Evolutionary conservation across 2,329 filamentous ascomycete genomes (phyloP).

Genomic region (Rutstroemia sp.): DNA sequence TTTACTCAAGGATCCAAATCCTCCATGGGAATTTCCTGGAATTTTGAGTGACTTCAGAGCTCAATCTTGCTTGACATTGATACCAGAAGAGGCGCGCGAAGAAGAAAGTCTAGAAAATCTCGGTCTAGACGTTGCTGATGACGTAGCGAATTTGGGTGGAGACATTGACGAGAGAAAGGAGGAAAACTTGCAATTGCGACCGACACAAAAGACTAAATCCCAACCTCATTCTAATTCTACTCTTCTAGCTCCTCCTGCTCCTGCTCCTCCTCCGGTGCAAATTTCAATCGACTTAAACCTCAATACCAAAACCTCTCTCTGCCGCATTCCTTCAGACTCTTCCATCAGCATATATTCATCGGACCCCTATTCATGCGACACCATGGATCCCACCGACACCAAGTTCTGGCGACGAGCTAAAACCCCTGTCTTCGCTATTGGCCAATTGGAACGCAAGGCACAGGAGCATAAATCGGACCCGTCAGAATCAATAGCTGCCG

Average conservation of each 20-base stretch:
- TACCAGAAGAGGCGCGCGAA: constrained; percentile 1
- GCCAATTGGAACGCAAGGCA: constrained; percentile 21
- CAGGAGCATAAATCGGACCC: constrained; percentile 8
- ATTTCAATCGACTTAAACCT: not conserved
- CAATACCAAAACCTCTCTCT: not conserved
- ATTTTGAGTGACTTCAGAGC: constrained; percentile 7
- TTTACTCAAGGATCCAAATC: not conserved
- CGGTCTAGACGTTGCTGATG: not conserved
- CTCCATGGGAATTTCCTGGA: not conserved
- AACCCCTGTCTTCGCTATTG: constrained; percentile 24
- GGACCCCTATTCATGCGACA: not conserved
- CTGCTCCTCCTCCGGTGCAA: not conserved
- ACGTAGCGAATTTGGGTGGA: not conserved
- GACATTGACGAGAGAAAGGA: not conserved
- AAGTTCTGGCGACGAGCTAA: constrained; percentile 17
- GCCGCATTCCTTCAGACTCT: constrained; percentile 3
- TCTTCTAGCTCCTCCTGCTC: too few species aligned
- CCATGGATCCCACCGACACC: not conserved
- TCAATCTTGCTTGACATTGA: constrained; percentile 11
- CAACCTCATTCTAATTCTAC: not conserved
- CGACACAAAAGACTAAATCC: not conserved
- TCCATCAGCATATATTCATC: constrained; percentile 13
- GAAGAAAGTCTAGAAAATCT: not conserved
- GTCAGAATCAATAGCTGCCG: constrained; percentile 18
- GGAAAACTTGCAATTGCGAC: constrained; percentile 1